Conservation (phyloP, 108 stramenopile genomes). For the Pseudonitzschia multiseries region DNA sequence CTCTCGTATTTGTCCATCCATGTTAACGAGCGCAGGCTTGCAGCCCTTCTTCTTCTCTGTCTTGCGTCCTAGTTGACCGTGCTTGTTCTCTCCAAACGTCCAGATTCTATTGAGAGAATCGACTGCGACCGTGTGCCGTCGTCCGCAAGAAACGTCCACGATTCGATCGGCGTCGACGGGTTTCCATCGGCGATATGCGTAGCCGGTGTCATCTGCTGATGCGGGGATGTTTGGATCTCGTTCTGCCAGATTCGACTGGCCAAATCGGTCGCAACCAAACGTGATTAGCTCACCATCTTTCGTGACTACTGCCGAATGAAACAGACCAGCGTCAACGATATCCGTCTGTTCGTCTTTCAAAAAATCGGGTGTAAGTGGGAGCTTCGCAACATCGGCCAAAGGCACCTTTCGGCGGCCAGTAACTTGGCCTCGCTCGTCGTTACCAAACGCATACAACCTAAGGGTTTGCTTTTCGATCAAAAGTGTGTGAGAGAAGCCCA, state of each 20-base stretch:
- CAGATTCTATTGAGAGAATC: constrained; percentile 75
- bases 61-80: constrained; percentile 74
- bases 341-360: constrained; percentile 33
- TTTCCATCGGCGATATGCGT: constrained; percentile 58
- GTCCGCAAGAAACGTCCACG: constrained; percentile 66
- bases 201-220: neutral
- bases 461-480: constrained; percentile 69
- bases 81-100: constrained; percentile 82
- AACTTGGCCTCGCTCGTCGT: constrained; percentile 70
- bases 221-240: constrained; percentile 4
- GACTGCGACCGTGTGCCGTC: constrained; percentile 64
- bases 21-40: constrained; percentile 14
- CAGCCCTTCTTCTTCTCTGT: constrained; percentile 13
- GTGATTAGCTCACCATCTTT: constrained; percentile 63
- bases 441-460: constrained; percentile 62
- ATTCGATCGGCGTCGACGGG: constrained; percentile 60
- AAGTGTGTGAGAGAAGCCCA: constrained; percentile 79
- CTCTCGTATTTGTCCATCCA: constrained; percentile 9
- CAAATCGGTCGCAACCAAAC: constrained; percentile 76
- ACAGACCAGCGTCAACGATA: constrained; percentile 70
- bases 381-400: neutral
- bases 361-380: constrained; percentile 27
- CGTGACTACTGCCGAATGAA: constrained; percentile 79
- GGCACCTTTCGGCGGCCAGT: constrained; percentile 22
- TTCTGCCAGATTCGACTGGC: constrained; percentile 44